Percentiles rank a stretch among this genome's conserved stretches.
Evolutionary conservation across 192 early-diverging fungal species (phyloP).

Genomic region (Coemansia sp.): DNA sequence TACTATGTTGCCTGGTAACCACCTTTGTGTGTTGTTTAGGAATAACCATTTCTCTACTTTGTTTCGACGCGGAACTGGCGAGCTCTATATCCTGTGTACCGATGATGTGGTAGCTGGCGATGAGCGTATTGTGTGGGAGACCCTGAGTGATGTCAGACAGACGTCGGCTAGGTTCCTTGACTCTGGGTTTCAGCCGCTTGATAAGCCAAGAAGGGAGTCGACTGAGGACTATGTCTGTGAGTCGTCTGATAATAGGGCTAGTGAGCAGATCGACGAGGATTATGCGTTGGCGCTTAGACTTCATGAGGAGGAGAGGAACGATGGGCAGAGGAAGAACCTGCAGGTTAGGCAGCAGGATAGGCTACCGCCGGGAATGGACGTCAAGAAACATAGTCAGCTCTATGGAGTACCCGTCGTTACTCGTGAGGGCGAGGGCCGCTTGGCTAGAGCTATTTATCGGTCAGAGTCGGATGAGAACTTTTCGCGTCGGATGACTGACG

Average conservation of each 20-base stretch:
- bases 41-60: conserved; percentile 93
- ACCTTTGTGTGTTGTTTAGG: conserved; percentile 82
- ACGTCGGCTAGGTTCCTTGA: conserved; percentile 64
- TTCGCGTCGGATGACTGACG: conserved; percentile 25
- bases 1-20: conserved; percentile 60
- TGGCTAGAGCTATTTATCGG: conserved; percentile 18
- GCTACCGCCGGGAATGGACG: conserved; percentile 41
- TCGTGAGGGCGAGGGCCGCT: conserved; percentile 1
- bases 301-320: conserved; percentile 47
- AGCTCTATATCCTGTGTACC: conserved; percentile 67
- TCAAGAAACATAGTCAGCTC: conserved; percentile 9
- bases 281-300: conserved; percentile 53
- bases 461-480: conserved; percentile 33
- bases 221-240: conserved; percentile 30
- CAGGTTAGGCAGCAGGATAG: conserved; percentile 43
- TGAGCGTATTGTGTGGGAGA: conserved; percentile 73
- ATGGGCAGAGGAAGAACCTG: conserved; percentile 11
- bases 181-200: conserved; percentile 52
- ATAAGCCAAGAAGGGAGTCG: neutral
- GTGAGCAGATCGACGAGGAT: conserved; percentile 49
- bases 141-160: conserved; percentile 67
- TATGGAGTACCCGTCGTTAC: conserved; percentile 44
- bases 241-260: neutral
- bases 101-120: conserved; percentile 71
- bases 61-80: conserved; percentile 60